Evolutionary conservation across 164 flowering plant genomes (phyloP).

Genomic region (Vitis labrusca): DNA sequence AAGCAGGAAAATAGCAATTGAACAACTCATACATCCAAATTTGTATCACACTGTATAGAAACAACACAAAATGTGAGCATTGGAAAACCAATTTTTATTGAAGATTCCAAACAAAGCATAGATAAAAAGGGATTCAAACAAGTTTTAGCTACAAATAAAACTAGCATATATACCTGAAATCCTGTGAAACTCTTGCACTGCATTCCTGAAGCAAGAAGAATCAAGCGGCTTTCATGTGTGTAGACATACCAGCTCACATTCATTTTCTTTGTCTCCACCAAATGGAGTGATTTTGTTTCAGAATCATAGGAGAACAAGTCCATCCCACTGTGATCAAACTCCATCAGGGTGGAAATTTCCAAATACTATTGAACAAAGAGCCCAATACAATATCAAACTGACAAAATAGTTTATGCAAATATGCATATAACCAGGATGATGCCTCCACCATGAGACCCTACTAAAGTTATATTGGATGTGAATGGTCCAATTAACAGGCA

Average conservation of each 20-base stretch:
- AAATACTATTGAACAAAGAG: neutral
- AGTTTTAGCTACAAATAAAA: neutral
- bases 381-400: too few relatives aligned
- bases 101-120: neutral
- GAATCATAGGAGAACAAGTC: constrained; percentile 64
- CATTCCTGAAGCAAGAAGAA: constrained; percentile 97
- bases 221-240: constrained; percentile 95
- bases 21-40: too few relatives aligned
- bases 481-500: too few relatives aligned
- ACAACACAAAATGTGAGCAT: too few relatives aligned
- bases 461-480: too few relatives aligned
- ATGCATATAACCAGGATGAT: too few relatives aligned
- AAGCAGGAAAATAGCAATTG: too few relatives aligned
- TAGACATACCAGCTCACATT: constrained; percentile 90
- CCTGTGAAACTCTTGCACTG: constrained; percentile 85
- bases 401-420: too few relatives aligned
- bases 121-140: neutral
- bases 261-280: constrained; percentile 75
- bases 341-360: constrained; percentile 7
- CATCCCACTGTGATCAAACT: constrained; percentile 66
- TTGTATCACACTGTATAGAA: too few relatives aligned
- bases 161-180: constrained; percentile 64
- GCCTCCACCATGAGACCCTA: too few relatives aligned
- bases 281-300: constrained; percentile 52
- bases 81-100: too few relatives aligned